Percentiles rank a stretch among this genome's conserved stretches.
These are phyloP conservation scores for Talaromyces sp. DNA, from an alignment of 2,329 filamentous ascomycete species.

Conservation along the genomic window DNA sequence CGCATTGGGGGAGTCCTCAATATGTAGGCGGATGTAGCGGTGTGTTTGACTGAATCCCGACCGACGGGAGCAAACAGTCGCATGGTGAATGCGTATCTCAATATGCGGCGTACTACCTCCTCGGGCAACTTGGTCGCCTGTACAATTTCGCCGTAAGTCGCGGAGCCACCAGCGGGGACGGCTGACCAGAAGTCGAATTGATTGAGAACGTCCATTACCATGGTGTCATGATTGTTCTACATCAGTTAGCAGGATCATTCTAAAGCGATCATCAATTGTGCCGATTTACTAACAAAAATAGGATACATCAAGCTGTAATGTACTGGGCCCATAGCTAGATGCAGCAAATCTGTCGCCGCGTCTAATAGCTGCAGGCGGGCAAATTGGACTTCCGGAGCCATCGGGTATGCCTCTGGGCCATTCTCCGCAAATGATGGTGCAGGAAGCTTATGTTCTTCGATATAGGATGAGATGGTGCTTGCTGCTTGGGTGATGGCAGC, in stretches of 20 bases:
- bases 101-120: neutral
- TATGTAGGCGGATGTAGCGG: neutral
- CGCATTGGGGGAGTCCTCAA: neutral
- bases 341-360: conserved; percentile 4
- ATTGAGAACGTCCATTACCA: conserved; percentile 2
- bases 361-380: neutral
- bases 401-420: neutral
- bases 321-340: neutral
- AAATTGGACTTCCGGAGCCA: neutral
- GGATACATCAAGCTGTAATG: neutral
- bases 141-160: conserved; percentile 1
- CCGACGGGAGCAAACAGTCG: neutral
- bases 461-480: neutral
- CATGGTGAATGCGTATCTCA: conserved; percentile 6
- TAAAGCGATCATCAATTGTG: neutral
- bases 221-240: conserved; percentile 8
- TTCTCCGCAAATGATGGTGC: neutral
- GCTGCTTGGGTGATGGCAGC: conserved; percentile 4
- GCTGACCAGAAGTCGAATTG: conserved; percentile 10
- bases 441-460: conserved; percentile 2
- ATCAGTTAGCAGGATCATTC: neutral
- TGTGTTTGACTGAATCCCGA: neutral
- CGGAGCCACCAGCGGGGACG: neutral
- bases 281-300: neutral
- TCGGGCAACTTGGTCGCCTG: neutral